Percentiles rank a stretch among this genome's conserved stretches.
These are phyloP conservation scores for Corynespora cassiicola DNA, from an alignment of 2,329 filamentous ascomycete species.

Conservation along the genomic window DNA sequence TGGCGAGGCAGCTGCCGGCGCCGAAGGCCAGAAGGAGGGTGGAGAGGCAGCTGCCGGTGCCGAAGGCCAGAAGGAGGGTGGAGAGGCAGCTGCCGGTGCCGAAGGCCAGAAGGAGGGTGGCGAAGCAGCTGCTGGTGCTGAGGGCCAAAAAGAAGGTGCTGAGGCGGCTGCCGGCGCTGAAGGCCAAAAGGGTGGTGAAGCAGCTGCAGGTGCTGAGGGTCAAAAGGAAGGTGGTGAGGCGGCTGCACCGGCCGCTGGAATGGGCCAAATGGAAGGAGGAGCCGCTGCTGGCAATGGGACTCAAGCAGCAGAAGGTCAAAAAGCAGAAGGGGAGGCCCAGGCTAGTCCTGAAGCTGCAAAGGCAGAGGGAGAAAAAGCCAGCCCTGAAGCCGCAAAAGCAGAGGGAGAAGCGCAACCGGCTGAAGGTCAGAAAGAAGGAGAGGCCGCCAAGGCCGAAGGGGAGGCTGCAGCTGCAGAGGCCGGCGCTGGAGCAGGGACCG, in stretches of 20 bases:
- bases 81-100: too few species aligned
- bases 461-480: slow-evolving; percentile 6
- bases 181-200: too few species aligned
- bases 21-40: too few species aligned
- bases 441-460: slow-evolving; percentile 3
- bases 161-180: too few species aligned
- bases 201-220: slow-evolving; percentile 3
- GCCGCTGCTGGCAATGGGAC: too few species aligned
- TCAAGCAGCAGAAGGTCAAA: slow-evolving; percentile 7
- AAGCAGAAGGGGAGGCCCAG: slow-evolving; percentile 3
- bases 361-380: slow-evolving; percentile 1
- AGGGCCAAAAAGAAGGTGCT: background rate
- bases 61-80: too few species aligned
- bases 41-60: too few species aligned
- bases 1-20: too few species aligned
- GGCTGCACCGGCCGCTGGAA: background rate
- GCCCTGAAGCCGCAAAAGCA: background rate
- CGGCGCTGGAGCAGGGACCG: slow-evolving; percentile 19
- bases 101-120: too few species aligned
- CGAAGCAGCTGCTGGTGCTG: too few species aligned
- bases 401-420: background rate
- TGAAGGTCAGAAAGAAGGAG: slow-evolving; percentile 1
- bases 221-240: too few species aligned
- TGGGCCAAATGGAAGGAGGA: too few species aligned
- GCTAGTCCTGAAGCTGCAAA: background rate